Percentiles rank a stretch among this genome's conserved stretches.
Evolutionary conservation across 768 basidiomycete genomes (phyloP).

Genomic region (Russula dissimulans): DNA sequence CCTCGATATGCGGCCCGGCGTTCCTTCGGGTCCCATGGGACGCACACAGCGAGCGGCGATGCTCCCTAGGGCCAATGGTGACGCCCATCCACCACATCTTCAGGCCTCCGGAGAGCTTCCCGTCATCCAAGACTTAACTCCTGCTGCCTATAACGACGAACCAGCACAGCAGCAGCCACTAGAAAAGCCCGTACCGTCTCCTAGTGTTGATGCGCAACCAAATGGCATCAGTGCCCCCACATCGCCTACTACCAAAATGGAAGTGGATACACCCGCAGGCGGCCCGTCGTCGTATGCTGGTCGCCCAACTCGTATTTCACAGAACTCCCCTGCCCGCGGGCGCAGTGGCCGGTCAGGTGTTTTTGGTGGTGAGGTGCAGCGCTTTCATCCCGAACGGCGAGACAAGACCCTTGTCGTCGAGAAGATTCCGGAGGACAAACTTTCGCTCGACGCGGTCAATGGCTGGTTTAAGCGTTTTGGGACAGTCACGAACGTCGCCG

Average conservation of each 20-base stretch:
- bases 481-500: slow-evolving; percentile 83
- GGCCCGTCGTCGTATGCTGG: slow-evolving; percentile 24
- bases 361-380: slow-evolving; percentile 57
- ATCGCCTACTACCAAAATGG: slow-evolving; percentile 13
- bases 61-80: slow-evolving; percentile 45
- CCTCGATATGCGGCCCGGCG: slow-evolving; percentile 65
- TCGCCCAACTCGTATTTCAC: slow-evolving; percentile 9
- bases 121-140: slow-evolving; percentile 78
- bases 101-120: slow-evolving; percentile 62
- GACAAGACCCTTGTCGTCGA: slow-evolving; percentile 87
- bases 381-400: slow-evolving; percentile 55
- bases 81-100: slow-evolving; percentile 29
- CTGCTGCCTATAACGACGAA: slow-evolving; percentile 31
- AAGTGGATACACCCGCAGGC: slow-evolving; percentile 28
- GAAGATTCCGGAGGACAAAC: slow-evolving; percentile 82
- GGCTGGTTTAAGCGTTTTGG: slow-evolving; percentile 91
- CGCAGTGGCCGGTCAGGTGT: slow-evolving; percentile 41
- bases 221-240: background rate
- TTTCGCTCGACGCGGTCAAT: slow-evolving; percentile 69
- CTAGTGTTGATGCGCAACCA: background rate
- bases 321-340: slow-evolving; percentile 21
- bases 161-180: background rate
- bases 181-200: background rate
- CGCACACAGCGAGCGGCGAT: slow-evolving; percentile 47
- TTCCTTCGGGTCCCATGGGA: slow-evolving; percentile 24